Base-by-base conservation (phyloP, 176 grass and related monocot species). In the Zizania latifolia region DNA sequence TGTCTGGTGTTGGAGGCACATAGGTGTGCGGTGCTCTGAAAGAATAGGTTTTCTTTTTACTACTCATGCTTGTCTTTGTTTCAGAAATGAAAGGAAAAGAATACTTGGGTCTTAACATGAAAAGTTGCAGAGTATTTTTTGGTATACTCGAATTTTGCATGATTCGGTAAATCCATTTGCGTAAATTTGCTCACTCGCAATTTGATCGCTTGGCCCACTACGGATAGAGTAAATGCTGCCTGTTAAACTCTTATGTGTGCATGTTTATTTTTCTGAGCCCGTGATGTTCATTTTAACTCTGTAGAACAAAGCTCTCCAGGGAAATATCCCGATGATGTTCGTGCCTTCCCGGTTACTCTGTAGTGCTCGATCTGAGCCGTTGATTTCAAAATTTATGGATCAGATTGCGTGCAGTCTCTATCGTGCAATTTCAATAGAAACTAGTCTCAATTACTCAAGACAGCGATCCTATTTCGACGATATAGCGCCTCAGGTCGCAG, bases 31-130 rank as follows among this genome's bases (percentile, higher is more conserved):
- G 60, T 88, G 75, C 64, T 80, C 70, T 27, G 56, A 80, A 88
- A 80, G 76, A 84, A 76, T 84, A 88, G 86, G 81, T 27, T 64
- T 57, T 70, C 29, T 84, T 65, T 66, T 84, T 79, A 68, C 76
- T 65, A 71, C 22, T 38, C 29, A 44, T 70, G 63, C 17, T 71
- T 68, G 39, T 68, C 74, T 15, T 82, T 88, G 77, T 71, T 68
- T 72, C 22, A 62, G 43, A 30, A 33, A 41, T 60, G 76, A 83
- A 88, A 83, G 21, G 36, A 65, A 79, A 62, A 79, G 29, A 75
- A 71, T 70, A 71, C 28, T 79, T 79, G 29, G 62, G 21, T 60
- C 55, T 84, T 84, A 80, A 88, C 81, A 84, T 75, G 86, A 70
- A 71, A 88, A 64, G 56, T 36, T 37, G 23, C 81, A 85, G 78